These are phyloP conservation scores for Nigrograna mackinnonii DNA, from an alignment of 2,329 filamentous ascomycete genomes.

Conservation along the genomic window DNA sequence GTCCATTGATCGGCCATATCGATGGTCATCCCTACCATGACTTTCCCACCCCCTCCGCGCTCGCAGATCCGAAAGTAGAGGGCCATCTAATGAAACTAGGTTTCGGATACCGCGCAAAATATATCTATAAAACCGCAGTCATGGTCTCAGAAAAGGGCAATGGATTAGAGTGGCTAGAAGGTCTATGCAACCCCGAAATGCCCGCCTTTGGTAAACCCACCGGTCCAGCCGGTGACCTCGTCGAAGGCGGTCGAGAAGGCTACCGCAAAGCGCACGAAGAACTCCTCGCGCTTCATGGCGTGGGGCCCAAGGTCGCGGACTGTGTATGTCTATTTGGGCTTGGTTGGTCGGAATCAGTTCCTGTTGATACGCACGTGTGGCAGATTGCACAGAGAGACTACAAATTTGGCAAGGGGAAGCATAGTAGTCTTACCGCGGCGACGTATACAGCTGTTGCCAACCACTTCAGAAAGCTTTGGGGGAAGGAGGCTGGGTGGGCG, in stretches of 20 bases:
- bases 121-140: slow-evolving; percentile 82
- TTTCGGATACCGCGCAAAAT: slow-evolving; percentile 93
- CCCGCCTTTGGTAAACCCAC: slow-evolving; percentile 59
- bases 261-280: slow-evolving; percentile 82
- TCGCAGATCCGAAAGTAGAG: slow-evolving; percentile 79
- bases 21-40: slow-evolving; percentile 78
- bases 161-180: slow-evolving; percentile 71
- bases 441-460: slow-evolving; percentile 91
- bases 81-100: slow-evolving; percentile 77
- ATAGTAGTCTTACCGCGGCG: slow-evolving; percentile 83
- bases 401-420: slow-evolving; percentile 80
- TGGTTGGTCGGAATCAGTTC: slow-evolving; percentile 93
- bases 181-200: slow-evolving; percentile 75
- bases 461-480: slow-evolving; percentile 89
- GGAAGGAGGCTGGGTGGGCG: slow-evolving; percentile 93
- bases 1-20: slow-evolving; percentile 72
- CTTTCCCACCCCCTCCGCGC: slow-evolving; percentile 75
- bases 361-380: slow-evolving; percentile 97
- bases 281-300: slow-evolving; percentile 78
- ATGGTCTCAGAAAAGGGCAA: slow-evolving; percentile 70
- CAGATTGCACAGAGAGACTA: slow-evolving; percentile 97
- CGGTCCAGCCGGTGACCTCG: slow-evolving; percentile 49
- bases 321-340: slow-evolving; percentile 96
- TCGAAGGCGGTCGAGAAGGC: slow-evolving; percentile 59
- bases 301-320: slow-evolving; percentile 95